phyloP scores from a whole-genome alignment of 805 yeast genomes.

The Debaryomyces tyrocola region DNA sequence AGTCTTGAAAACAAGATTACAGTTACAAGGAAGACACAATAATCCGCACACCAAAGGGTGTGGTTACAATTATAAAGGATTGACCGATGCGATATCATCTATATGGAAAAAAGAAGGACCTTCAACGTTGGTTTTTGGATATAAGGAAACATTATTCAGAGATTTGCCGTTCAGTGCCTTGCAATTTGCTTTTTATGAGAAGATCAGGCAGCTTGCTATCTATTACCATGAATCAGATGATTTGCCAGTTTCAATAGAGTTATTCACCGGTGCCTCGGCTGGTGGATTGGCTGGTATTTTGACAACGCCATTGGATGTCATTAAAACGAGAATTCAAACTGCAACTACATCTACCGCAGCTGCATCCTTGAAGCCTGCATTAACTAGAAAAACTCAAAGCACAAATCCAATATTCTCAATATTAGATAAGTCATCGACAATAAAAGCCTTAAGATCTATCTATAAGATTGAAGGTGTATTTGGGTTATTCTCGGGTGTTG shows the following conservation, averaged over 20 bases:
- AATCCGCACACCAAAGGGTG: slow-evolving; percentile 68
- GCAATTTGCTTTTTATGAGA: slow-evolving; percentile 94
- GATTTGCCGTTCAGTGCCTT: slow-evolving; percentile 95
- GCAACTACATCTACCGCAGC: slow-evolving; percentile 44
- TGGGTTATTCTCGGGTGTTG: slow-evolving; percentile 91
- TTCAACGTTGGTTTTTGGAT: slow-evolving; percentile 80
- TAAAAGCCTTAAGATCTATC: slow-evolving; percentile 39
- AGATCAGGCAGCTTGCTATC: slow-evolving; percentile 64
- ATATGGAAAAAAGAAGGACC: slow-evolving; percentile 72
- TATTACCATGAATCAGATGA: slow-evolving; percentile 36
- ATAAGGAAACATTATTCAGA: slow-evolving; percentile 88
- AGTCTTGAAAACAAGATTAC: slow-evolving; percentile 89
- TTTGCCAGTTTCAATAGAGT: slow-evolving; percentile 60
- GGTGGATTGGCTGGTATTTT: slow-evolving; percentile 89
- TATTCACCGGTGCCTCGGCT: slow-evolving; percentile 90
- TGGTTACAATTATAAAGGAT: slow-evolving; percentile 84
- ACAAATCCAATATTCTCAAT: slow-evolving; percentile 7
- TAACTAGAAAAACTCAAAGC: neutral
- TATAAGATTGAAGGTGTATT: slow-evolving; percentile 71
- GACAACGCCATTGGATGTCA: slow-evolving; percentile 90
- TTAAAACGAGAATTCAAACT: slow-evolving; percentile 91
- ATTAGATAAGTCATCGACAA: slow-evolving; percentile 24
- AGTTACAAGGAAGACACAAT: slow-evolving; percentile 85
- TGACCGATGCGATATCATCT: slow-evolving; percentile 66
- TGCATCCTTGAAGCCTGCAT: neutral